Percentiles rank a stretch among this genome's conserved stretches.
Evolutionary conservation across 2,329 filamentous ascomycete species (phyloP).

Genomic region (Exophiala spinifera): DNA sequence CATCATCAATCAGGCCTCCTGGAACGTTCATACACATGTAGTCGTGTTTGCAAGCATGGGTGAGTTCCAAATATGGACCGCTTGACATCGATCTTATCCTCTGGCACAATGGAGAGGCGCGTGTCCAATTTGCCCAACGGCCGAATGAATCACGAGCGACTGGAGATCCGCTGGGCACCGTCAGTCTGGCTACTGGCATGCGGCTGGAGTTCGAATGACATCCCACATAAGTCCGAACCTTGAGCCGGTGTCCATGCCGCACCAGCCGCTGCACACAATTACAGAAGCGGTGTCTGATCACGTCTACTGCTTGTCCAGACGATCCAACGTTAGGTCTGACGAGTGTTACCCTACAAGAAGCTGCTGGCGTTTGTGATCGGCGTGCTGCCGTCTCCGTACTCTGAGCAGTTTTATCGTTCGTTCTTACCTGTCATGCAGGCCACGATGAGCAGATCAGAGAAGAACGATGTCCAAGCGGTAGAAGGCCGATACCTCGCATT

Average conservation of each 20-base stretch:
- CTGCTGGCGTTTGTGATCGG: slow-evolving; percentile 8
- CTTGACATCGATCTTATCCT: too few relatives aligned
- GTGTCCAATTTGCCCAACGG: too few relatives aligned
- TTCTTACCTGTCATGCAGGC: slow-evolving; percentile 7
- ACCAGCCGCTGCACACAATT: not conserved
- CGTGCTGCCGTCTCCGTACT: slow-evolving; percentile 3
- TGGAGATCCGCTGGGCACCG: slow-evolving; percentile 8
- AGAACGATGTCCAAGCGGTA: not conserved
- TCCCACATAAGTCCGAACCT: not conserved
- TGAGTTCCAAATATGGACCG: too few relatives aligned
- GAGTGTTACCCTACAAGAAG: slow-evolving; percentile 15
- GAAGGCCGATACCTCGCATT: slow-evolving; percentile 1
- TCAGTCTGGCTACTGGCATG: slow-evolving; percentile 16
- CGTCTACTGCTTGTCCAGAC: slow-evolving; percentile 7
- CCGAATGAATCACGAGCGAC: not conserved
- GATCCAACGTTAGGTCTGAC: slow-evolving; percentile 9
- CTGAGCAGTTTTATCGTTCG: slow-evolving; percentile 2
- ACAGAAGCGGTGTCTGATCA: slow-evolving; percentile 12
- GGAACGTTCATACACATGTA: too few relatives aligned
- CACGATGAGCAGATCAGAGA: not conserved
- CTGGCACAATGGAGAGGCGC: too few relatives aligned
- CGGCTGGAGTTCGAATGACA: not conserved
- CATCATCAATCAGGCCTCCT: too few relatives aligned
- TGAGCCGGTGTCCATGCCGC: not conserved
- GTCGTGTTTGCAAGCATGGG: too few relatives aligned